A percentile compares a stretch with the other conserved stretches of the same genome.
phyloP scores from a whole-genome alignment of 768 basidiomycete genomes.

The Floccularia luteovirens region DNA sequence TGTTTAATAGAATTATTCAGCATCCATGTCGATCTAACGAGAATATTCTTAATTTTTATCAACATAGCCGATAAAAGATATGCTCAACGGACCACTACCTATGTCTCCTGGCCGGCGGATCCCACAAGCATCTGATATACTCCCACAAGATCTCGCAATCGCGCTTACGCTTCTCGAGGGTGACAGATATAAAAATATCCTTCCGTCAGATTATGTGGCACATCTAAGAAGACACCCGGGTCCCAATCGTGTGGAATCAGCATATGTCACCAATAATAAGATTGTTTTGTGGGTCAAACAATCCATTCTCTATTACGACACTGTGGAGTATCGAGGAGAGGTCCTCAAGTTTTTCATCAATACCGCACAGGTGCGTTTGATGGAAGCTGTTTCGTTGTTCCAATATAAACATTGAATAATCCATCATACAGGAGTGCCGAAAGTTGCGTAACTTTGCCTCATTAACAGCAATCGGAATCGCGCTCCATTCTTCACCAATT shows the following conservation, averaged over 20 bases:
- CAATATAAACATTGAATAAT: not conserved
- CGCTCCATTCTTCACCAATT: slow-evolving; percentile 30
- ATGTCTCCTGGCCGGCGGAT: slow-evolving; percentile 17
- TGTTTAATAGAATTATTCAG: not conserved
- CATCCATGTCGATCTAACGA: not conserved
- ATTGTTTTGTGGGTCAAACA: slow-evolving; percentile 31
- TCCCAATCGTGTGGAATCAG: slow-evolving; percentile 23
- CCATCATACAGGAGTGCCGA: slow-evolving; percentile 31
- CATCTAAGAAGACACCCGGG: slow-evolving; percentile 23
- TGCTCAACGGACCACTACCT: not conserved
- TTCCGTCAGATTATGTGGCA: slow-evolving; percentile 33
- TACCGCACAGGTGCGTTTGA: slow-evolving; percentile 25
- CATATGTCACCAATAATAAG: slow-evolving; percentile 27
- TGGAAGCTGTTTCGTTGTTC: not conserved
- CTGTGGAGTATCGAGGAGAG: slow-evolving; percentile 24
- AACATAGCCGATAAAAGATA: slow-evolving; percentile 7
- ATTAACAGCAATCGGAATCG: slow-evolving; percentile 31
- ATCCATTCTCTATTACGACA: slow-evolving; percentile 29
- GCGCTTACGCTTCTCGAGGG: slow-evolving; percentile 37
- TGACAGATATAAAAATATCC: slow-evolving; percentile 27
- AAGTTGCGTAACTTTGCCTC: slow-evolving; percentile 36
- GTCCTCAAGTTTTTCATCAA: slow-evolving; percentile 38
- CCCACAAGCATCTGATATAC: slow-evolving; percentile 22
- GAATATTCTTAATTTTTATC: not conserved
- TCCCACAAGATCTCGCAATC: slow-evolving; percentile 31